A percentile compares a stretch with the other conserved stretches of the same genome.
phyloP scores from a whole-genome alignment of 768 basidiomycete species.

The Polyporus arcularius region DNA sequence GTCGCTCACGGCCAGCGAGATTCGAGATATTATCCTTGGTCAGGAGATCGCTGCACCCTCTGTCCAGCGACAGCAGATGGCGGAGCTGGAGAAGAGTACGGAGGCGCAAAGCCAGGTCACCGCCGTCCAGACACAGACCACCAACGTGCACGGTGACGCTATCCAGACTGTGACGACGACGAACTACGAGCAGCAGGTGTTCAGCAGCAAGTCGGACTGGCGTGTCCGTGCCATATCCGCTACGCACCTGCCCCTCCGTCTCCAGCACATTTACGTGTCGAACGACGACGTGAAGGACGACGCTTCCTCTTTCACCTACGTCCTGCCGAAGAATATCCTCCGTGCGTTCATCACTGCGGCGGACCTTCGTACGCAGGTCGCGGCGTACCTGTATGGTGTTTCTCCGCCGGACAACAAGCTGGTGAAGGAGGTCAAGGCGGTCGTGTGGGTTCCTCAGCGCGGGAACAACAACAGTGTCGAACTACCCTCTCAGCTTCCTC shows the following conservation, averaged over 20 bases:
- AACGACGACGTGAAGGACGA: slow-evolving; percentile 99
- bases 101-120: slow-evolving; percentile 96
- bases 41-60: slow-evolving; percentile 98
- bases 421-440: slow-evolving; percentile 98
- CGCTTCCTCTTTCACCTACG: slow-evolving; percentile 90
- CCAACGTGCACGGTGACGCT: slow-evolving; percentile 95
- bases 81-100: slow-evolving; percentile 94
- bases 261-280: slow-evolving; percentile 98
- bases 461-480: slow-evolving; percentile 95
- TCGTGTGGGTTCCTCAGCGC: slow-evolving; percentile 97
- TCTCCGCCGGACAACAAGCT: slow-evolving; percentile 96
- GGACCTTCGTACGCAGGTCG: slow-evolving; percentile 95
- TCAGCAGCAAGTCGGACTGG: slow-evolving; percentile 99
- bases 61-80: slow-evolving; percentile 98
- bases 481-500: slow-evolving; percentile 84
- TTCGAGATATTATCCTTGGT: slow-evolving; percentile 97
- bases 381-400: slow-evolving; percentile 89
- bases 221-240: slow-evolving; percentile 97
- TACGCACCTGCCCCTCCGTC: slow-evolving; percentile 91
- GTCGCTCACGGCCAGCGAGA: slow-evolving; percentile 93
- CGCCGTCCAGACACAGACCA: slow-evolving; percentile 96
- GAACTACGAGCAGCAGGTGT: slow-evolving; percentile 97
- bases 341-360: slow-evolving; percentile 91
- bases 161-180: slow-evolving; percentile 97
- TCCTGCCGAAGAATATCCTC: slow-evolving; percentile 95